Evolutionary conservation across 306 rosid genomes (phyloP).

Genomic region (Carpinus viminea): DNA sequence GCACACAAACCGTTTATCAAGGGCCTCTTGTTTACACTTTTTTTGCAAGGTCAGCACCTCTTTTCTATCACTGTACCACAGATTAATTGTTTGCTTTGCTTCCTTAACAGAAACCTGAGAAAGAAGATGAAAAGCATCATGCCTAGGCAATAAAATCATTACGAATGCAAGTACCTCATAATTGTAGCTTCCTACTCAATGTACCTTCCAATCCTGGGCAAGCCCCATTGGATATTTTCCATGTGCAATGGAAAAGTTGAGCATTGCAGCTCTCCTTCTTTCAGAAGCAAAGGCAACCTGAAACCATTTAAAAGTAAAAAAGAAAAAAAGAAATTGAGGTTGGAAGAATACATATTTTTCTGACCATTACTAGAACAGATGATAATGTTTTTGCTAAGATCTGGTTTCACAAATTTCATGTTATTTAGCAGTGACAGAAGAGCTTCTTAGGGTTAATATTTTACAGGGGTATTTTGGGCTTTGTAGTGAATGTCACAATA

Average conservation of each 20-base stretch:
- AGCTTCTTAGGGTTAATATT: no score
- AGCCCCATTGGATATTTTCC: conserved; percentile 96
- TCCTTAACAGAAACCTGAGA: conserved; percentile 84
- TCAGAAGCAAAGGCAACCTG: conserved; percentile 91
- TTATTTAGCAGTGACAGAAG: not conserved
- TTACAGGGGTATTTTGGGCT: no score
- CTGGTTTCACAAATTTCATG: not conserved
- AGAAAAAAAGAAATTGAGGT: conserved; percentile 6
- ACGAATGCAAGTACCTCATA: conserved; percentile 12
- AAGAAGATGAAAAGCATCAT: conserved; percentile 16
- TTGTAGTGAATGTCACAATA: no score
- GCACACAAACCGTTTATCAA: conserved; percentile 43
- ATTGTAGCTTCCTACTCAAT: conserved; percentile 10
- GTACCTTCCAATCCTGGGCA: conserved; percentile 93
- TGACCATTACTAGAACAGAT: not conserved
- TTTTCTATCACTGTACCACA: conserved; percentile 87
- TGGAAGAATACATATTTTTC: conserved; percentile 4
- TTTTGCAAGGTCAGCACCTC: conserved; percentile 85
- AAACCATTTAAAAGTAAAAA: not conserved
- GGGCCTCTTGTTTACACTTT: conserved; percentile 73
- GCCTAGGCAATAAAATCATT: conserved; percentile 15
- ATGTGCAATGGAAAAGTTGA: conserved; percentile 93
- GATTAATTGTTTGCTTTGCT: conserved; percentile 82
- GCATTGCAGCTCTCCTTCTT: conserved; percentile 96
- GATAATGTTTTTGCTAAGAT: not conserved